Evolutionary conservation across 805 yeast species (phyloP), one percentile per base, ranked within the genome.

Genomic region (Starmerella floricola): DNA sequence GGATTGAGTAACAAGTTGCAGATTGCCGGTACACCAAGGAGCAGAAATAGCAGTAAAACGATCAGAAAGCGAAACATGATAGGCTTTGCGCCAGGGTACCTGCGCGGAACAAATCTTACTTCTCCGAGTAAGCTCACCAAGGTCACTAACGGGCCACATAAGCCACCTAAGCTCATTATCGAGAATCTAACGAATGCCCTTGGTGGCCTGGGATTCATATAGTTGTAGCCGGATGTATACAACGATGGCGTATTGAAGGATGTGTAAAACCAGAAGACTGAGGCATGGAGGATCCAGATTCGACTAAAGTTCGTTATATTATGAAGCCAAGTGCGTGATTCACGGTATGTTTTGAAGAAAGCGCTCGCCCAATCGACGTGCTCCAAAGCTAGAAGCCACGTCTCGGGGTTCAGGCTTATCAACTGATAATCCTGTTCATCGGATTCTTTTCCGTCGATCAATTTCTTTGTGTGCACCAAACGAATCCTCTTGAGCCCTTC

Each of bases 191-290:
- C 67, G 42, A 76, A 77, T 3, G 59, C 45, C 1, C 78, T 66
- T 1, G 94, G 93, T 26, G 70, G 71, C 5, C 16, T 10, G 1
- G 51, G 50, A 15, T 50, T 31, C 6, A 65, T 55, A 31, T 72
- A 74, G 38, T 64, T 63, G 54, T 79, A 80, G 40, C 72, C 62
- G 30, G 62, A 61, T 0, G 85, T 78, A 57, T 79, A 82, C 23
- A 83, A 62, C 0, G 81, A 70, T 1, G 82, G 77, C 0, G 86
- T 66, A 56, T 83, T 80, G 56, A 71, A 72, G 34, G 78, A 58
- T 0, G 86, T 79, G 55, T 76, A 83, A 44, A 75, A 73, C 94
- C 94, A 83, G 58, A 79, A 83, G 27, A 76, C 64, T 1, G 83
- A 67, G 31, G 76, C 64, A 55, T 83, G 94, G 38, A 82, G 72